These are phyloP conservation scores for Syzygium oleosum DNA, from an alignment of 345 rosid species.

Conservation along the genomic window DNA sequence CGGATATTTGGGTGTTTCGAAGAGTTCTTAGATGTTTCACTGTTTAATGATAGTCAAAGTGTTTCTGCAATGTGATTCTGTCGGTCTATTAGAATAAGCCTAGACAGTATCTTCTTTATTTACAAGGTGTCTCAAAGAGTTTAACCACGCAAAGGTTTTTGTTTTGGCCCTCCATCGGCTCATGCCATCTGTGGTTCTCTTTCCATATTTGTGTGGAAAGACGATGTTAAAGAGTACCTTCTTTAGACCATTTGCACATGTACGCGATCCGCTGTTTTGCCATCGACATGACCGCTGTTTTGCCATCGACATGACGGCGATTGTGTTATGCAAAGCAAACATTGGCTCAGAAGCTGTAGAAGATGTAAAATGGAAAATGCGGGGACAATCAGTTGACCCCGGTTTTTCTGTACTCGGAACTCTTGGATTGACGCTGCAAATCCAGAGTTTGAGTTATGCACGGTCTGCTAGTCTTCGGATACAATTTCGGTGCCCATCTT, in stretches of 20 bases:
- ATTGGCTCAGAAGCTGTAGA: no score
- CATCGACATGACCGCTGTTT: background rate
- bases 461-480: background rate
- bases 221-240: background rate
- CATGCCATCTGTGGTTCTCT: no score
- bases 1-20: no score
- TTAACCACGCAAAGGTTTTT: background rate
- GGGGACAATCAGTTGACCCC: no score
- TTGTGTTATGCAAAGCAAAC: background rate
- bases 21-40: no score
- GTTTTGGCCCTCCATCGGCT: background rate
- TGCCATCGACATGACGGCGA: background rate
- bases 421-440: background rate
- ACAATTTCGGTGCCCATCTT: background rate
- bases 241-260: no score
- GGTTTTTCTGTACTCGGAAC: background rate
- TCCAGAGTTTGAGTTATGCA: background rate
- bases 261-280: no score
- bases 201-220: background rate
- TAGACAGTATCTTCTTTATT: no score
- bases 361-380: no score
- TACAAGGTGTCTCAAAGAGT: background rate
- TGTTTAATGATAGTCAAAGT: no score
- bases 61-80: no score
- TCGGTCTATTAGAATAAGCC: no score